These are phyloP conservation scores for Boletus rubroflammeus DNA, from an alignment of 768 basidiomycete genomes.

Conservation along the genomic window DNA sequence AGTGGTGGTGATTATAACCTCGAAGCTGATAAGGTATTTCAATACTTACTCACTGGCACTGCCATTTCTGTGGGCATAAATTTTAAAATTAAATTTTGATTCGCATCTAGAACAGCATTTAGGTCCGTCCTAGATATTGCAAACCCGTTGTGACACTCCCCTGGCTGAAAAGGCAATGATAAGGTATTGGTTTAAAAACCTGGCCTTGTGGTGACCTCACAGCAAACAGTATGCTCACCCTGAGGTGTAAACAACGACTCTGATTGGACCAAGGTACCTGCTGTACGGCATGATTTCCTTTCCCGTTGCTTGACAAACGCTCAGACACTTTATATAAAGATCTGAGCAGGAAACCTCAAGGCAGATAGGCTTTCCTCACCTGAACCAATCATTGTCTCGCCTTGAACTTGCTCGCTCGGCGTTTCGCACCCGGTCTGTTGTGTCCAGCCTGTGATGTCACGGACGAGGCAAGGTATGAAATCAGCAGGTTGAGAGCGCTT, in stretches of 20 bases:
- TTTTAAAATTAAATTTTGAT: too few relatives aligned
- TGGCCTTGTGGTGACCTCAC: neutral
- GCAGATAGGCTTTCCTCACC: neutral
- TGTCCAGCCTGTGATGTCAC: neutral
- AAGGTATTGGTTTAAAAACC: neutral
- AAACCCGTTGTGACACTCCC: too few relatives aligned
- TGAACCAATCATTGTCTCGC: neutral
- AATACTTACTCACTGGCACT: too few relatives aligned
- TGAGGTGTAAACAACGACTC: neutral
- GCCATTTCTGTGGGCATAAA: too few relatives aligned
- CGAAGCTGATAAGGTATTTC: too few relatives aligned
- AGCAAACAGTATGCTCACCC: neutral
- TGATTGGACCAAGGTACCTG: neutral
- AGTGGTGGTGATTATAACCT: too few relatives aligned
- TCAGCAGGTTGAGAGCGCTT: neutral
- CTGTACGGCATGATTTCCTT: neutral
- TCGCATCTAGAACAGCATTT: too few relatives aligned
- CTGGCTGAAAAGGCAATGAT: neutral
- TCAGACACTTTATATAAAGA: neutral
- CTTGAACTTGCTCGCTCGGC: neutral
- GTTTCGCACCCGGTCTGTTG: neutral
- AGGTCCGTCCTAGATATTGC: too few relatives aligned
- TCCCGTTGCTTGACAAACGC: neutral
- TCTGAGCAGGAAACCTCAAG: neutral
- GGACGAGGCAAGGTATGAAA: slow-evolving; percentile 1